Percentiles rank a stretch among this genome's conserved stretches.
Conservation (phyloP, 805 yeast species). For the Candida broadrunensis region DNA sequence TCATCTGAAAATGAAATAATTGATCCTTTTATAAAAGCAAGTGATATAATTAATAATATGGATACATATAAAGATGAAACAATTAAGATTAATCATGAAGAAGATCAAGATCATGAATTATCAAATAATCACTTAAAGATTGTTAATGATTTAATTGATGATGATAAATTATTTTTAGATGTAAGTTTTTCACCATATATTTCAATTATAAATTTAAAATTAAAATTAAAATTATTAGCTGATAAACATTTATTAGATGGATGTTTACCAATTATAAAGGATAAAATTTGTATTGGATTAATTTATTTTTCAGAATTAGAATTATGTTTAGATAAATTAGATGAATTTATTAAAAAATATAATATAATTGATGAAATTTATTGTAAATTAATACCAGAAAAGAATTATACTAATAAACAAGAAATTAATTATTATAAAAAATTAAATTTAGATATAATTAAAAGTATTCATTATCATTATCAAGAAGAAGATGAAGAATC, state of each 20-base stretch:
- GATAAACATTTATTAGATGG: conserved; percentile 47
- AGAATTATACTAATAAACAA: neutral
- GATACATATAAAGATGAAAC: conserved; percentile 13
- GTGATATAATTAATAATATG: conserved; percentile 31
- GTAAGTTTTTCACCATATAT: conserved; percentile 32
- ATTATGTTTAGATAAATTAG: conserved; percentile 45
- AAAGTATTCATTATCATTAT: neutral
- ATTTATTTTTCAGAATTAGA: conserved; percentile 52
- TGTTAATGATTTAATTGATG: neutral
- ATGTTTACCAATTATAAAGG: conserved; percentile 46
- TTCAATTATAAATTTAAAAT: conserved; percentile 26
- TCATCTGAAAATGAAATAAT: conserved; percentile 38
- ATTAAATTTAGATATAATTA: conserved; percentile 9
- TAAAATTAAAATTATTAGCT: conserved; percentile 36
- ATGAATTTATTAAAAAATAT: conserved; percentile 22
- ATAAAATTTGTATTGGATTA: conserved; percentile 38
- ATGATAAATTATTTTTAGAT: conserved; percentile 28
- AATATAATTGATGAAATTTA: conserved; percentile 24
- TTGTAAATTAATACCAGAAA: conserved; percentile 16
- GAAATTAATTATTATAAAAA: neutral
- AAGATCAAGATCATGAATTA: neutral
- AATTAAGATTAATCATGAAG: conserved; percentile 4
- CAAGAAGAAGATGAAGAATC: conserved; percentile 14
- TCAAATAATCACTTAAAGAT: neutral
- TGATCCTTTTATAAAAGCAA: conserved; percentile 24